phyloP scores from a whole-genome alignment of 495 filamentous ascomycete species.

The Xylaria nigripes region DNA sequence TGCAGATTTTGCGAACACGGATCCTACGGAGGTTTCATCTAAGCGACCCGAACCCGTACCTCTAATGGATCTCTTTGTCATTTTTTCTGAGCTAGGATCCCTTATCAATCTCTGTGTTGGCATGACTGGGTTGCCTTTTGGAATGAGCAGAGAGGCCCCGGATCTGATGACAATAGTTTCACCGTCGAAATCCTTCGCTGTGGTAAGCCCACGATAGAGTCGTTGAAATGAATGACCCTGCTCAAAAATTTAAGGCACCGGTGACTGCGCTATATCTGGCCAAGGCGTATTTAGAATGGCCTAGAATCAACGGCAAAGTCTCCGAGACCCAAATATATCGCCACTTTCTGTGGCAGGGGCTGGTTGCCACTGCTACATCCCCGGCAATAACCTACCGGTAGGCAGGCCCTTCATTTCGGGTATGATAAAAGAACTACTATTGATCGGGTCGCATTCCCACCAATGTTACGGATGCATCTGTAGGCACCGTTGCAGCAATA shows the following conservation, averaged over 20 bases:
- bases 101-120: constrained; percentile 49
- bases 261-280: constrained; percentile 47
- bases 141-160: constrained; percentile 48
- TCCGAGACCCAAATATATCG: constrained; percentile 58
- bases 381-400: constrained; percentile 23
- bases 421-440: constrained; percentile 39
- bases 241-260: constrained; percentile 54
- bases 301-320: constrained; percentile 50
- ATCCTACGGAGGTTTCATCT: constrained; percentile 56
- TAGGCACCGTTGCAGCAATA: constrained; percentile 47
- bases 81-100: constrained; percentile 53
- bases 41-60: constrained; percentile 55
- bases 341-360: constrained; percentile 61
- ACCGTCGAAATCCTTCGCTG: constrained; percentile 55
- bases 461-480: constrained; percentile 48
- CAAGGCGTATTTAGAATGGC: constrained; percentile 42
- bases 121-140: constrained; percentile 58
- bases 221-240: constrained; percentile 45
- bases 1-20: constrained; percentile 41
- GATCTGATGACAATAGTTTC: constrained; percentile 57
- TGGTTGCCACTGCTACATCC: constrained; percentile 52
- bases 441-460: constrained; percentile 48
- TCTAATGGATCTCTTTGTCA: constrained; percentile 47
- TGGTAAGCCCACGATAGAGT: constrained; percentile 59
- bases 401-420: constrained; percentile 26